Base-by-base conservation (phyloP, 225 moss, liverwort and hornwort genomes). In the Rhytidiadelphus loreus region DNA sequence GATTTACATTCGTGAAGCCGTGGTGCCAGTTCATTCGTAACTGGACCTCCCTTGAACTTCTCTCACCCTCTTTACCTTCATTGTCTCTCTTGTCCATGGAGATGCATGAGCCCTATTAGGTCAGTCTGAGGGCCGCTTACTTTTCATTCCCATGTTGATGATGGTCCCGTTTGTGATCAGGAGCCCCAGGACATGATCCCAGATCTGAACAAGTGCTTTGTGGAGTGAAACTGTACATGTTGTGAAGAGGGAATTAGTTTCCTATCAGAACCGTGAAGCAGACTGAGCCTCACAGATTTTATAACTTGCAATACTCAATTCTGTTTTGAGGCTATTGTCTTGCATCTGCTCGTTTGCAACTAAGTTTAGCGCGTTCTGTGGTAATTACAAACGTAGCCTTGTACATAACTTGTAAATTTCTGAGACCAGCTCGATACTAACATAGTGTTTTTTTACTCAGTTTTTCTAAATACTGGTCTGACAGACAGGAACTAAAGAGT, bases 211-310 rank as follows among this genome's bases (percentile, higher is more conserved):
- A 89, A 89, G 70, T 62, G 80, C 87, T 88, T 80, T 73, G 78
- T 75, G 83, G 89, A 90, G 58, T 87, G 80, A 80, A 83, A 87
- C 79, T 92, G 89, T 92, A 89, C 83, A 89, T 90, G 89, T 88
- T 88, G 82, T 88, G 90, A 89, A 90, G 76, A 92, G 52, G 85
- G 85, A 63, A 85, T 56, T 83, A 82, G 87, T 88, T 88, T 90
- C 87, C 65, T 89, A 87, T 87, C 71, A 77, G 86, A 89, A 79
- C 69, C 79, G 76, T 93, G 86, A 79, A 90, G 90, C 88, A 92
- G 85, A 80, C 63, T 88, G 70, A 73, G 77, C 88, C 81, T 89
- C 77, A 69, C 76, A 83, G 88, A 87, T 66, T 83, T 76, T 41
- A 58, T 26, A 15, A 59, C 50, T 90, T 77, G 87, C 13, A 52